Evolutionary conservation across 2,329 filamentous ascomycete genomes (phyloP).

Genomic region (Cladophialophora psammophila): DNA sequence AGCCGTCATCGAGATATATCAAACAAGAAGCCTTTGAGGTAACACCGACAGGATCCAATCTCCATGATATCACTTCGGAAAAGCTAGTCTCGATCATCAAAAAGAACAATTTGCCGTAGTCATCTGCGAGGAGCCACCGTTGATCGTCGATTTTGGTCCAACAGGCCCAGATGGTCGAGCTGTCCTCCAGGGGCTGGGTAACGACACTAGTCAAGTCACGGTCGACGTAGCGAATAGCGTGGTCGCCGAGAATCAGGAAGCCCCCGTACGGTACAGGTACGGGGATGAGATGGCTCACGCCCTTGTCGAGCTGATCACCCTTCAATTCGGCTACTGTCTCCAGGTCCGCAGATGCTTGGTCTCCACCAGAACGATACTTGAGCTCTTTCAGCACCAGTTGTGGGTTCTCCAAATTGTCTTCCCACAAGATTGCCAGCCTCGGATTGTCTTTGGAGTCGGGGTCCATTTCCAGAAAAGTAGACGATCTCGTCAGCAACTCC

Average conservation of each 20-base stretch:
- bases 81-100: slow-evolving; percentile 74
- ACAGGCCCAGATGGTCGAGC: slow-evolving; percentile 82
- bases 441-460: slow-evolving; percentile 58
- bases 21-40: slow-evolving; percentile 80
- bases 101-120: slow-evolving; percentile 86
- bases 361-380: slow-evolving; percentile 57
- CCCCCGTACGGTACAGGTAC: slow-evolving; percentile 70
- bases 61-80: slow-evolving; percentile 74
- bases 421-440: slow-evolving; percentile 69
- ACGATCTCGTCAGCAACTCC: slow-evolving; percentile 71
- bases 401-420: slow-evolving; percentile 66
- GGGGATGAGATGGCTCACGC: slow-evolving; percentile 68
- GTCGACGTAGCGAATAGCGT: slow-evolving; percentile 83
- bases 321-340: slow-evolving; percentile 59
- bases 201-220: slow-evolving; percentile 73
- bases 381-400: slow-evolving; percentile 64
- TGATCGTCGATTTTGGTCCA: slow-evolving; percentile 86
- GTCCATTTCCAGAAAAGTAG: slow-evolving; percentile 67
- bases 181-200: slow-evolving; percentile 69
- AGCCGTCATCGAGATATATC: slow-evolving; percentile 75
- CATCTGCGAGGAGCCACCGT: slow-evolving; percentile 87
- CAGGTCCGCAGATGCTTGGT: slow-evolving; percentile 60
- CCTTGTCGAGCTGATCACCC: slow-evolving; percentile 62
- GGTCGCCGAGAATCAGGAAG: slow-evolving; percentile 78
- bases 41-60: slow-evolving; percentile 69